Evolutionary conservation across 2,329 filamentous ascomycete genomes (phyloP).

Genomic region (Huntiella savannae): DNA sequence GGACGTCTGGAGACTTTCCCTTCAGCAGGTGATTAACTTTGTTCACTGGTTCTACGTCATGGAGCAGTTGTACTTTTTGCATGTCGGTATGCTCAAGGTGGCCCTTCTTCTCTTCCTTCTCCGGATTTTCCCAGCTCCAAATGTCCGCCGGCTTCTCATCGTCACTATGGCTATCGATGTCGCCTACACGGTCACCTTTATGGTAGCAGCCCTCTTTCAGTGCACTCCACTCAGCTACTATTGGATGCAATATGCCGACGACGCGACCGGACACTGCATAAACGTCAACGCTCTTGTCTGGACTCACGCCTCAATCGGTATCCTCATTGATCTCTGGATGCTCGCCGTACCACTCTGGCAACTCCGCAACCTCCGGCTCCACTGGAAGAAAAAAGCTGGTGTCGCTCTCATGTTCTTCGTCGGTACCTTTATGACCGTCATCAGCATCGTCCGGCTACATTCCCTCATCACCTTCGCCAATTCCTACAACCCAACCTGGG

Average conservation of each 20-base stretch:
- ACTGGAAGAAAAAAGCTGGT: constrained; percentile 29
- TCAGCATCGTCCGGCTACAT: constrained; percentile 14
- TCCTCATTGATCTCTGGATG: constrained; percentile 32
- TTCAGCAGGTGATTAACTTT: constrained; percentile 24
- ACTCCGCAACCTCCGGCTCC: constrained; percentile 23
- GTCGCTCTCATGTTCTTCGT: constrained; percentile 31
- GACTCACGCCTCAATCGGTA: constrained; percentile 33
- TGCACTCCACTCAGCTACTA: constrained; percentile 31
- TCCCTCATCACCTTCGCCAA: constrained; percentile 14
- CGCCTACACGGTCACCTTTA: constrained; percentile 23
- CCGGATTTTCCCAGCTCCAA: constrained; percentile 28
- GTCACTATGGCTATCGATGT: constrained; percentile 23
- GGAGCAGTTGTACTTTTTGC: constrained; percentile 27
- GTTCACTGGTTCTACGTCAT: constrained; percentile 24
- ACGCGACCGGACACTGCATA: constrained; percentile 28
- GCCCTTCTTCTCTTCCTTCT: constrained; percentile 36
- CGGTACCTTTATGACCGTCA: constrained; percentile 22
- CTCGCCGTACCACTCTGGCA: constrained; percentile 30
- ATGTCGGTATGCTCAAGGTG: constrained; percentile 28
- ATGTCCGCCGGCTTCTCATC: constrained; percentile 23
- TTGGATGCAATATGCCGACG: constrained; percentile 33
- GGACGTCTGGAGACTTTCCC: constrained; percentile 30
- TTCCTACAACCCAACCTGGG: constrained; percentile 15
- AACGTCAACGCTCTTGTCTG: constrained; percentile 30
- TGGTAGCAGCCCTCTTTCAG: constrained; percentile 27